These are phyloP conservation scores for Malus hybrid DNA, from an alignment of 331 rosid species.

Conservation along the genomic window DNA sequence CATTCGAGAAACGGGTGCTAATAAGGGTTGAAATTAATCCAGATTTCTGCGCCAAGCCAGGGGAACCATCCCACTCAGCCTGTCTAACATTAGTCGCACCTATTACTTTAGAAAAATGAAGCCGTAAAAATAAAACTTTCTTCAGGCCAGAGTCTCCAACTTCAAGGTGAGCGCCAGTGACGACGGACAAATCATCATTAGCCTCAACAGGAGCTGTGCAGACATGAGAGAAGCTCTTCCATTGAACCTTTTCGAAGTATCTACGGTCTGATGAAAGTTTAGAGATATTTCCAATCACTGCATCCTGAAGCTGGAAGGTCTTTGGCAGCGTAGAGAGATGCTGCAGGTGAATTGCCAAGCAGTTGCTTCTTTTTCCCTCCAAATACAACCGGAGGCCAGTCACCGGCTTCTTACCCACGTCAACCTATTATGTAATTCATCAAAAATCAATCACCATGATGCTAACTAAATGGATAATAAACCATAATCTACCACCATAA, in stretches of 20 bases:
- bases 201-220: constrained; percentile 77
- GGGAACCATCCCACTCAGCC: constrained; percentile 62
- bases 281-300: constrained; percentile 19
- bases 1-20: constrained; percentile 54
- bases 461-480: background rate
- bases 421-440: constrained; percentile 38
- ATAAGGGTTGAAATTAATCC: constrained; percentile 60
- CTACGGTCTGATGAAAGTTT: constrained; percentile 36
- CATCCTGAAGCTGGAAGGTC: constrained; percentile 46
- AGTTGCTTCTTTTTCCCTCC: constrained; percentile 71
- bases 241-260: constrained; percentile 66
- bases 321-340: constrained; percentile 70
- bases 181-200: constrained; percentile 44
- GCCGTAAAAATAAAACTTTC: constrained; percentile 56
- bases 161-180: constrained; percentile 65
- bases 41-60: constrained; percentile 43
- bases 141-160: constrained; percentile 57
- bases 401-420: constrained; percentile 65
- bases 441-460: constrained; percentile 6
- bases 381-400: constrained; percentile 71
- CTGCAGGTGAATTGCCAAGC: constrained; percentile 72
- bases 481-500: background rate
- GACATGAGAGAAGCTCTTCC: constrained; percentile 80
- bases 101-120: constrained; percentile 43
- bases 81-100: constrained; percentile 32